These are phyloP conservation scores for Malania oleifera DNA, from an alignment of 164 flowering plant genomes.

Conservation along the genomic window DNA sequence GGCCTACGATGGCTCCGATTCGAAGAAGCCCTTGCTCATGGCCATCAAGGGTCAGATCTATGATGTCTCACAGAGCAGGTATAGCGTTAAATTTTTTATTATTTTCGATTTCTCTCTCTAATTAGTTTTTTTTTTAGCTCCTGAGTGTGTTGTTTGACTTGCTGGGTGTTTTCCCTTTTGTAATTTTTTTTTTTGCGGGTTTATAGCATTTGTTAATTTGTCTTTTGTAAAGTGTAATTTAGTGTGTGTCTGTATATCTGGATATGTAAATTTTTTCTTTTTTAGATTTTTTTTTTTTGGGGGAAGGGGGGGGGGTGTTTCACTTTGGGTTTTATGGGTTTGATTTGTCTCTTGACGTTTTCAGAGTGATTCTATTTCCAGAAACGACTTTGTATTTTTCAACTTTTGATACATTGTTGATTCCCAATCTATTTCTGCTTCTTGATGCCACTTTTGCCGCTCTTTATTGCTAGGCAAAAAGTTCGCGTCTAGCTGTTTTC, in stretches of 20 bases:
- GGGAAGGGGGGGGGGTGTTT: too few species aligned
- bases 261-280: not conserved
- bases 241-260: not conserved
- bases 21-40: slow-evolving; percentile 86
- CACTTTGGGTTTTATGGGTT: too few species aligned
- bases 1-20: slow-evolving; percentile 78
- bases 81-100: not conserved
- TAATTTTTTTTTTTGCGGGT: not conserved
- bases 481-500: too few species aligned
- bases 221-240: not conserved
- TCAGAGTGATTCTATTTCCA: too few species aligned
- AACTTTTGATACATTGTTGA: too few species aligned
- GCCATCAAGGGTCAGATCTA: slow-evolving; percentile 99
- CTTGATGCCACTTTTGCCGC: too few species aligned
- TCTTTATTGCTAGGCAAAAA: too few species aligned
- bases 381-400: too few species aligned
- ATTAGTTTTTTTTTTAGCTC: not conserved
- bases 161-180: not conserved
- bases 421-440: too few species aligned
- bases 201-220: not conserved
- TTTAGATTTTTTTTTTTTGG: not conserved
- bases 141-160: not conserved
- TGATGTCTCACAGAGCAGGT: slow-evolving; percentile 89
- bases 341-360: too few species aligned
- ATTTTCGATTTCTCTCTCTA: not conserved